Evolutionary conservation across 768 basidiomycete genomes (phyloP).

Genomic region (Tylopilus rubrobrunneus): DNA sequence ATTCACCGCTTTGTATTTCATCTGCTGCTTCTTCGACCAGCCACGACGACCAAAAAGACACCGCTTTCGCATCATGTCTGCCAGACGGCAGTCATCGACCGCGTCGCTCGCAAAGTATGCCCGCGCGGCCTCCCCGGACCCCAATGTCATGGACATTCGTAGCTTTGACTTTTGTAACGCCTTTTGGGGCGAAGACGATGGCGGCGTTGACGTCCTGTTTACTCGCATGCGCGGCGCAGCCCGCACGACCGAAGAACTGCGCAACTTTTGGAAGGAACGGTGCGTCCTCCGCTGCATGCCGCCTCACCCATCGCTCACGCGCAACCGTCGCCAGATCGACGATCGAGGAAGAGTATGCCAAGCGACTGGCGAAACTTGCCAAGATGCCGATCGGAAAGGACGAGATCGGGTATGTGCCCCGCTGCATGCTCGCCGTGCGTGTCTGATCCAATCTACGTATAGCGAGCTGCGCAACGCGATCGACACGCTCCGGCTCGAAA

Average conservation of each 20-base stretch:
- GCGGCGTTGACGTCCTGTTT: slow-evolving; percentile 86
- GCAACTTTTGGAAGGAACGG: slow-evolving; percentile 92
- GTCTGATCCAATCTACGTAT: slow-evolving; percentile 10
- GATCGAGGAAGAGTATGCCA: slow-evolving; percentile 96
- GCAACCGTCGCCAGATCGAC: slow-evolving; percentile 51
- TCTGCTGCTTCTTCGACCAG: slow-evolving; percentile 14
- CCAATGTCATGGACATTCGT: slow-evolving; percentile 31
- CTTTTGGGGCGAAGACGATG: slow-evolving; percentile 89
- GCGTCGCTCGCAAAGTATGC: slow-evolving; percentile 75
- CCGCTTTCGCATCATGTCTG: slow-evolving; percentile 47
- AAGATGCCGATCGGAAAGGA: slow-evolving; percentile 77
- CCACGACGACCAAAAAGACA: slow-evolving; percentile 14
- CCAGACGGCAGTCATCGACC: slow-evolving; percentile 76
- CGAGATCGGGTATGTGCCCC: slow-evolving; percentile 80
- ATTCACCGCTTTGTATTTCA: slow-evolving; percentile 14
- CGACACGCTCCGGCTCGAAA: slow-evolving; percentile 77
- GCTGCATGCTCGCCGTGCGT: not conserved
- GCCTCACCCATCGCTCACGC: slow-evolving; percentile 1
- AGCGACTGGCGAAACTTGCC: slow-evolving; percentile 73
- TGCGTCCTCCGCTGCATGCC: slow-evolving; percentile 35
- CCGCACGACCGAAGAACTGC: slow-evolving; percentile 86
- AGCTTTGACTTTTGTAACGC: slow-evolving; percentile 92
- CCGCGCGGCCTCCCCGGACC: slow-evolving; percentile 46
- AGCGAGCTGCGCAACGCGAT: slow-evolving; percentile 82
- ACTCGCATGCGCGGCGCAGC: slow-evolving; percentile 83